Conservation (phyloP, 164 flowering plant genomes). For the Tinospora cordifolia region DNA sequence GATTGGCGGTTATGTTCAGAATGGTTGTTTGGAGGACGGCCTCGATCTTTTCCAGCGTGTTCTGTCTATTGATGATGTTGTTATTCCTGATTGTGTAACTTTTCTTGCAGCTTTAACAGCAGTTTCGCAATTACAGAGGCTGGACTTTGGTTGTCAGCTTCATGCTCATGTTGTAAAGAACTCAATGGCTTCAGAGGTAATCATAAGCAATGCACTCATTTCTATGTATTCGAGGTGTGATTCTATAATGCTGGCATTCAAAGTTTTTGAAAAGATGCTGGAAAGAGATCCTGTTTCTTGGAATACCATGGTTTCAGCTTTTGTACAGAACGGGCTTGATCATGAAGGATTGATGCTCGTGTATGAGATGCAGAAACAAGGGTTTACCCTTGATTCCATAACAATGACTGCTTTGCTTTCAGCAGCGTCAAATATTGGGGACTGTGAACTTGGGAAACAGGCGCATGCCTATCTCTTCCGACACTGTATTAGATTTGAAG, state of each 20-base stretch:
- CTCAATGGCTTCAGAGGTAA: slow-evolving; percentile 23
- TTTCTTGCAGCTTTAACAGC: slow-evolving; percentile 54
- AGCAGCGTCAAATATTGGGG: slow-evolving; percentile 72
- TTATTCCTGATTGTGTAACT: slow-evolving; percentile 54
- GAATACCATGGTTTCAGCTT: slow-evolving; percentile 75
- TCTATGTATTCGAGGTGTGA: slow-evolving; percentile 81
- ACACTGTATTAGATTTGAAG: slow-evolving; percentile 60
- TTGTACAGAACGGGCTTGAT: slow-evolving; percentile 73
- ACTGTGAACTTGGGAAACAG: slow-evolving; percentile 56
- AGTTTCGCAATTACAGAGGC: slow-evolving; percentile 56
- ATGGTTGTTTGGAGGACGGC: slow-evolving; percentile 37
- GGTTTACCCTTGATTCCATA: slow-evolving; percentile 49
- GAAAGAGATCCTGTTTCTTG: slow-evolving; percentile 82
- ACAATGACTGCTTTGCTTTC: slow-evolving; percentile 72
- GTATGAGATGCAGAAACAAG: slow-evolving; percentile 69
- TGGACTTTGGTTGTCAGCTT: slow-evolving; percentile 48
- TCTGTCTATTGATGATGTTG: slow-evolving; percentile 28
- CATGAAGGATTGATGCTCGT: slow-evolving; percentile 79
- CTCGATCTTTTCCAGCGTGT: slow-evolving; percentile 52
- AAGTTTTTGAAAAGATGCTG: slow-evolving; percentile 54
- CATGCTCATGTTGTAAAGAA: slow-evolving; percentile 66
- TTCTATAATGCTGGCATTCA: slow-evolving; percentile 39
- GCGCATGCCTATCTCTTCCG: slow-evolving; percentile 73
- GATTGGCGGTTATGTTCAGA: slow-evolving; percentile 73
- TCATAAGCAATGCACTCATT: slow-evolving; percentile 50